Conservation (phyloP, 148 eudicot genomes). For the Silene conica region DNA sequence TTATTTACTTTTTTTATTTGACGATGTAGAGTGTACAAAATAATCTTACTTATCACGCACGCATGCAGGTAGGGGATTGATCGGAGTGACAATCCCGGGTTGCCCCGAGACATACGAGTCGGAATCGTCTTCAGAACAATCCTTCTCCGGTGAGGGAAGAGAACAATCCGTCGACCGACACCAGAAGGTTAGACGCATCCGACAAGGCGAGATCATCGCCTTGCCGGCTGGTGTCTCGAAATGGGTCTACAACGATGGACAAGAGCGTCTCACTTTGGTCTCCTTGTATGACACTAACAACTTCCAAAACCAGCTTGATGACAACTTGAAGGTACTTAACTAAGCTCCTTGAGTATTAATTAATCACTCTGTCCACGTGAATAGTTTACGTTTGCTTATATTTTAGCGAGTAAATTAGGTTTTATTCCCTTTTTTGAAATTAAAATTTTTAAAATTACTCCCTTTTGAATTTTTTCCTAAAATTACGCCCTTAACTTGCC, state of each 20-base stretch:
- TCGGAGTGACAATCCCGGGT: conserved; percentile 44
- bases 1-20: too few species aligned
- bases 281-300: conserved; percentile 40
- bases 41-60: neutral
- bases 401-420: too few species aligned
- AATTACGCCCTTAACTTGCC: too few species aligned
- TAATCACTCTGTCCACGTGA: too few species aligned
- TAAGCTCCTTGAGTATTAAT: too few species aligned
- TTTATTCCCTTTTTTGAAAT: too few species aligned
- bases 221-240: conserved; percentile 40
- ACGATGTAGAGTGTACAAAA: too few species aligned
- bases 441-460: too few species aligned
- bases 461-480: too few species aligned
- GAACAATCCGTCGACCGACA: conserved; percentile 32
- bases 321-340: conserved; percentile 36
- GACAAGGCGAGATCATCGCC: conserved; percentile 43
- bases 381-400: too few species aligned
- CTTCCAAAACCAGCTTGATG: conserved; percentile 55
- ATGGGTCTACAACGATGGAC: conserved; percentile 56
- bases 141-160: conserved; percentile 12
- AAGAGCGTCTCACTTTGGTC: conserved; percentile 29
- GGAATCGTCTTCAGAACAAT: neutral
- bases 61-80: conserved; percentile 42
- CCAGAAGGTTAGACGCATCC: conserved; percentile 44
- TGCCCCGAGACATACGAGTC: conserved; percentile 56